Conservation (phyloP, 2,329 filamentous ascomycete species). For the Rutstroemia sp. region DNA sequence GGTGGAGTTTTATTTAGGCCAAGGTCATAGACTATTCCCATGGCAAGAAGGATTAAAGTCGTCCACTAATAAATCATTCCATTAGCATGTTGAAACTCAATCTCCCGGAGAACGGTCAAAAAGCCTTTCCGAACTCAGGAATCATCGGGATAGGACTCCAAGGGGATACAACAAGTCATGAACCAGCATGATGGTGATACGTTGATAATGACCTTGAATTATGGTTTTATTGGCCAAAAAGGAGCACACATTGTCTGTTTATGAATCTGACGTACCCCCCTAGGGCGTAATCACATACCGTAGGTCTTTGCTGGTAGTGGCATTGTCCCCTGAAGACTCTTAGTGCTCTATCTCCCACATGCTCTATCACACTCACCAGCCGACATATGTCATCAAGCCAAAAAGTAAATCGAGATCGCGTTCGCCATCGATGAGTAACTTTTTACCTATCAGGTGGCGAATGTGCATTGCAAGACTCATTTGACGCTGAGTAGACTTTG, state of each 20-base stretch:
- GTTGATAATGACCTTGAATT: background rate
- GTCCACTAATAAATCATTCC: background rate
- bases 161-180: no score
- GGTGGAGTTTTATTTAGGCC: conserved; percentile 13
- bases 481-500: conserved; percentile 36
- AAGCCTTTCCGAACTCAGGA: no score
- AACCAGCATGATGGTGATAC: background rate
- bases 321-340: conserved; percentile 30
- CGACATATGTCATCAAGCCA: conserved; percentile 34
- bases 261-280: background rate
- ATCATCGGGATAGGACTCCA: no score
- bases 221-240: background rate
- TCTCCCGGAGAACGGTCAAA: background rate
- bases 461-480: conserved; percentile 34
- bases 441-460: conserved; percentile 38
- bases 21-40: conserved; percentile 13
- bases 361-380: background rate
- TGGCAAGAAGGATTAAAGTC: conserved; percentile 12
- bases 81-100: background rate
- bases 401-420: conserved; percentile 45
- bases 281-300: background rate
- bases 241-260: background rate
- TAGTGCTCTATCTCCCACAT: background rate
- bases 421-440: conserved; percentile 41
- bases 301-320: conserved; percentile 1